A percentile compares a stretch with the other conserved stretches of the same genome.
Conservation (phyloP, 208 protist species). For the Leishmania guyanensis region DNA sequence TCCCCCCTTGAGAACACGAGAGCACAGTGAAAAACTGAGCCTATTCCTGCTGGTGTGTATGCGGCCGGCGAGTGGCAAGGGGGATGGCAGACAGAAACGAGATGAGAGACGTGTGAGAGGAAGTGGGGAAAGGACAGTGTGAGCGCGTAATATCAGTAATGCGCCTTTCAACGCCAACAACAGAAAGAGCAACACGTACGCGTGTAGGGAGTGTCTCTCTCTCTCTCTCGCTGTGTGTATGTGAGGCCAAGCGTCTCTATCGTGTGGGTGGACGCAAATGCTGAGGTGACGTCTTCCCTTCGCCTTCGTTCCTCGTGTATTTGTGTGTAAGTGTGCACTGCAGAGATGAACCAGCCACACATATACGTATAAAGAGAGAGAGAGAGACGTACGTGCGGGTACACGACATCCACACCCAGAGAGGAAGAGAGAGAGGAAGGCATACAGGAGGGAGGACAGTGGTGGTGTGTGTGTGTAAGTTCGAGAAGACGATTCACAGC, state of each 20-base stretch:
- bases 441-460: neutral
- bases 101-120: neutral
- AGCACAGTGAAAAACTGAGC: neutral
- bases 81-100: neutral
- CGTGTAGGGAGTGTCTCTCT: neutral
- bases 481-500: neutral
- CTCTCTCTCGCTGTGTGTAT: too few species aligned
- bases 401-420: neutral
- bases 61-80: neutral
- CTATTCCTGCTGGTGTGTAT: neutral
- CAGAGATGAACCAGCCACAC: neutral
- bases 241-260: neutral
- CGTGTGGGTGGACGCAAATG: neutral
- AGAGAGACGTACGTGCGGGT: neutral
- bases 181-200: neutral
- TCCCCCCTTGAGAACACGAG: neutral
- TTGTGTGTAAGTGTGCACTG: neutral
- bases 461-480: neutral
- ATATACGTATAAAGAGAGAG: too few species aligned
- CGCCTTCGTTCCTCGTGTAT: neutral
- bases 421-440: neutral
- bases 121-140: neutral
- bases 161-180: neutral
- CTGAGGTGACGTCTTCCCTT: neutral
- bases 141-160: neutral